Evolutionary conservation across 345 rosid genomes (phyloP), one percentile per base, ranked within the genome.

Genomic region (Rhodamnia rubescens): DNA sequence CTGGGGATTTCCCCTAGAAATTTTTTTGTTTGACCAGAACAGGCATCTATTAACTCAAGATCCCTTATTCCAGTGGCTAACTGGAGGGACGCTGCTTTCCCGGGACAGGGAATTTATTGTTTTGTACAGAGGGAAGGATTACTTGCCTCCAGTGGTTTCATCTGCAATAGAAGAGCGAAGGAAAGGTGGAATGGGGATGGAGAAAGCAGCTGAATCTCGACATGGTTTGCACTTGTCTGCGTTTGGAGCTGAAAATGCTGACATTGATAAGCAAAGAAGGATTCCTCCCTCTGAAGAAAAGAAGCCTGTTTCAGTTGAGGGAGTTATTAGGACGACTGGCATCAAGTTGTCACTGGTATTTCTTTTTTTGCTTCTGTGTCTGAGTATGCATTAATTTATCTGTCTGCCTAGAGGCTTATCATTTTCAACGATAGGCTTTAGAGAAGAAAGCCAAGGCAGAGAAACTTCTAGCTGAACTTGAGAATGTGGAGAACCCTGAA

Each of bases 81-180:
- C 99, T 64, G 97, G 98, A 90, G 99, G 97, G 86, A 89, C 90
- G 84, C 89, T 97, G 88, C 92, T 97, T 52, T 90, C 97, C 84
- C 90, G 99, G 89, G 97, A 97, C 88, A 93, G 90, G 85, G 98
- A 95, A 85, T 94, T 91, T 88, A 92, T 95, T 89, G 95, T 91
- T 85, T 89, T 95, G 83, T 97, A 97, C 88, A 90, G 99, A 89
- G 99, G 99, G 89, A 97, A 97, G 88, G 99, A 97, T 93, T 97
- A 95, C 91, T 93, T 97, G 80, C 98, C 97, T 16, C 88, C 90
- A 85, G 96, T 94, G 51, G 98, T 93, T 90, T 95, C 99, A 87
- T 93, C 93, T 85, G 96, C 95, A 83, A 93, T 97, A 88, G 91
- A 92, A 90, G 94, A 94, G 87, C 92, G 95, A 90, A 94, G 95